Percentiles rank a stretch among this genome's conserved stretches.
Conservation (phyloP, 805 yeast species). For the Wickerhamomyces tratensis region DNA sequence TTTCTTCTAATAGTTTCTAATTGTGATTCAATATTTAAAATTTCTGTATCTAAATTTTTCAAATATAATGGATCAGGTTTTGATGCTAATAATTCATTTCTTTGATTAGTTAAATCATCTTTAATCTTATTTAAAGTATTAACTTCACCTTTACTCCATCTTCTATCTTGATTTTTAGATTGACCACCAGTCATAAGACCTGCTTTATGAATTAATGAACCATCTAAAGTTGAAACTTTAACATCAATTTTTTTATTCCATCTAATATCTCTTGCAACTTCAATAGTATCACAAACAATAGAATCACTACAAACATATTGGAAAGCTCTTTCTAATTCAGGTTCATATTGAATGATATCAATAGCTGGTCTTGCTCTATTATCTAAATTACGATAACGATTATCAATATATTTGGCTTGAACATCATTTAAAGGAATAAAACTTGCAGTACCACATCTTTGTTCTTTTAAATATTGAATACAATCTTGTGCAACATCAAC, state of each 20-base stretch:
- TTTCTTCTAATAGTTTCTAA: constrained; percentile 35
- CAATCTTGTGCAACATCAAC: constrained; percentile 62
- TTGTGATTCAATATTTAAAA: constrained; percentile 37
- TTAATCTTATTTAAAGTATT: constrained; percentile 39
- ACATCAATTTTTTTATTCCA: constrained; percentile 52
- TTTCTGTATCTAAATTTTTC: constrained; percentile 46
- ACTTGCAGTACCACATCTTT: constrained; percentile 75
- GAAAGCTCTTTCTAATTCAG: constrained; percentile 63
- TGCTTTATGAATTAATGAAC: constrained; percentile 73
- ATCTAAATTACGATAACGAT: constrained; percentile 42
- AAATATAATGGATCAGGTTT: constrained; percentile 48
- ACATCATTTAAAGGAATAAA: constrained; percentile 85
- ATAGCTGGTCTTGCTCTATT: constrained; percentile 53
- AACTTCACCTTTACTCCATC: constrained; percentile 71
- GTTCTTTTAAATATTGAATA: constrained; percentile 72
- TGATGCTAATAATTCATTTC: constrained; percentile 30
- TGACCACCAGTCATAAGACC: constrained; percentile 93
- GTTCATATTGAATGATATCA: constrained; percentile 68
- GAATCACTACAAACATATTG: constrained; percentile 75
- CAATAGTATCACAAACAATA: constrained; percentile 63
- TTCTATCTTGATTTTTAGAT: constrained; percentile 35
- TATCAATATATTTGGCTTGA: constrained; percentile 41
- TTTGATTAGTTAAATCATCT: constrained; percentile 36
- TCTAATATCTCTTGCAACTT: constrained; percentile 59
- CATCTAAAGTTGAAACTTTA: constrained; percentile 74